These are phyloP conservation scores for Rhodotorula toruloides DNA, from an alignment of 768 basidiomycete genomes.

Conservation along the genomic window DNA sequence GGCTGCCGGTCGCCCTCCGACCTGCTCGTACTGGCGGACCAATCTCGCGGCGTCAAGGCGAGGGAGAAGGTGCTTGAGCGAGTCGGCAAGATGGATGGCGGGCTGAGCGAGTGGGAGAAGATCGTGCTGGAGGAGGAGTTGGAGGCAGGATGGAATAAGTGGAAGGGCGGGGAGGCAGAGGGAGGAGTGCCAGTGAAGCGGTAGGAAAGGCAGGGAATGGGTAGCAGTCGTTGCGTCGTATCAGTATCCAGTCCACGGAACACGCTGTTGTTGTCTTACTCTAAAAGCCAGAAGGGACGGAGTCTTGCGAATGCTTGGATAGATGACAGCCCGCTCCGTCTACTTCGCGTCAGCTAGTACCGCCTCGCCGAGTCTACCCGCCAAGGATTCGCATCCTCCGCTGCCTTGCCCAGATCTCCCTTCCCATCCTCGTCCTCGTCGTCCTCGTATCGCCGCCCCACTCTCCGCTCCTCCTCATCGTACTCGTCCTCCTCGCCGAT, in stretches of 20 bases:
- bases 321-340: too few species aligned
- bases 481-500: slow-evolving; percentile 30
- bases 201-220: too few species aligned
- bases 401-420: slow-evolving; percentile 18
- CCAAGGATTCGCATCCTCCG: slow-evolving; percentile 8
- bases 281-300: too few species aligned
- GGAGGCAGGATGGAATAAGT: slow-evolving; percentile 1
- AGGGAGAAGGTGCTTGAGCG: slow-evolving; percentile 3
- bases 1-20: slow-evolving; percentile 11
- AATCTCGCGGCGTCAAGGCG: not conserved
- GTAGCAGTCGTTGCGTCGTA: too few species aligned
- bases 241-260: not conserved
- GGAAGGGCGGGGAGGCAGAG: not conserved
- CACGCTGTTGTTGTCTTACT: not conserved
- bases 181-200: too few species aligned
- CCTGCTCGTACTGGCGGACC: slow-evolving; percentile 12
- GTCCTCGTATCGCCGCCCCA: too few species aligned
- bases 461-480: slow-evolving; percentile 16
- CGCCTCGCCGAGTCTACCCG: not conserved
- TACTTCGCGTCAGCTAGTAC: not conserved
- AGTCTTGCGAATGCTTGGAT: too few species aligned
- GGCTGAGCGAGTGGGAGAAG: slow-evolving; percentile 19
- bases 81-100: slow-evolving; percentile 3
- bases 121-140: slow-evolving; percentile 13
- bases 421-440: not conserved